These are phyloP conservation scores for Carex parvula DNA, from an alignment of 176 grass and related monocot genomes.

Conservation along the genomic window DNA sequence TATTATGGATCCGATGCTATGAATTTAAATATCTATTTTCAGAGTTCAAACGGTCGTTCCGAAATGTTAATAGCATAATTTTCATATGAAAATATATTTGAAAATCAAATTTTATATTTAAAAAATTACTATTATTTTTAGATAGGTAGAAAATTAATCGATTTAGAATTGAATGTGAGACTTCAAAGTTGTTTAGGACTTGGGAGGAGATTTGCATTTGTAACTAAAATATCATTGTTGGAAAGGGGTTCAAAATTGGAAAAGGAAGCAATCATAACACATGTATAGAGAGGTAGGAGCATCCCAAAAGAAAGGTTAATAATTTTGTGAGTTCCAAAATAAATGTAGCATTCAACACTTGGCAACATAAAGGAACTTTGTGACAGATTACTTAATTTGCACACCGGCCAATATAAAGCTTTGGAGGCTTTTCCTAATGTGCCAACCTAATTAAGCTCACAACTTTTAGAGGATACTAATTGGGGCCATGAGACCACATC, in stretches of 20 bases:
- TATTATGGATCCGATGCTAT: no score
- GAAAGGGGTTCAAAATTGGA: neutral
- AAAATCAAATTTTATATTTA: no score
- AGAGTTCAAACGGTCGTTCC: no score
- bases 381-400: neutral
- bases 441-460: neutral
- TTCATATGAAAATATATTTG: no score
- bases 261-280: neutral
- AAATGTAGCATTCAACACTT: neutral
- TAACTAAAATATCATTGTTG: no score
- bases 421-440: neutral
- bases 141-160: no score
- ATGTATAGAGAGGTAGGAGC: neutral
- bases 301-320: neutral
- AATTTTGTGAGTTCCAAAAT: conserved; percentile 10
- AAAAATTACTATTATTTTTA: no score
- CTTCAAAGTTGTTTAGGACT: neutral
- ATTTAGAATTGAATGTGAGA: no score
- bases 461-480: neutral
- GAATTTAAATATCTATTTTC: no score
- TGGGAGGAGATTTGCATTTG: neutral
- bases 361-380: neutral
- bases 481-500: no score
- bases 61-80: no score
- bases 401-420: neutral